phyloP scores from a whole-genome alignment of 768 basidiomycete genomes.

The Pisolithus orientalis region DNA sequence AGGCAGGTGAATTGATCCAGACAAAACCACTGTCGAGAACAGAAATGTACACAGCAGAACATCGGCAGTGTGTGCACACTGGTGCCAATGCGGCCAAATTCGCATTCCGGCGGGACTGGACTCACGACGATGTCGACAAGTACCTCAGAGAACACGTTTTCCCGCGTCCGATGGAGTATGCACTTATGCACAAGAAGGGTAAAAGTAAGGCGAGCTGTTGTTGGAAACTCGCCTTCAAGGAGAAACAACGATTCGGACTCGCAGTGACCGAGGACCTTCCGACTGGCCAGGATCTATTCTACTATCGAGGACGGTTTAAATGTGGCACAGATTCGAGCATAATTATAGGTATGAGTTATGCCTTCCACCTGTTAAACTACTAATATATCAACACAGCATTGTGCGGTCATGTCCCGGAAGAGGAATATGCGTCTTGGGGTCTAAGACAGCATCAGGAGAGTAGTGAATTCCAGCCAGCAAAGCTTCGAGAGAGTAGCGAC shows the following conservation, averaged over 20 bases:
- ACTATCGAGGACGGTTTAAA: background rate
- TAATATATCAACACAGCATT: background rate
- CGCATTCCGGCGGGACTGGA: background rate
- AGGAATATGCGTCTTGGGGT: slow-evolving; percentile 1
- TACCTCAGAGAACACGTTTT: background rate
- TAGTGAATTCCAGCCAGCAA: too few species aligned
- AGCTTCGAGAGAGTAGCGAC: too few species aligned
- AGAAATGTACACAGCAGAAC: background rate
- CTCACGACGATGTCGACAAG: background rate
- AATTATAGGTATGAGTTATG: background rate
- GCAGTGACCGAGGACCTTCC: background rate
- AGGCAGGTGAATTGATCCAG: background rate
- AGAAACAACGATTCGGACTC: background rate
- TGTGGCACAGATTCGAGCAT: background rate
- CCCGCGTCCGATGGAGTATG: background rate
- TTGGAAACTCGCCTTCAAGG: slow-evolving; percentile 2
- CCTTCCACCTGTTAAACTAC: background rate
- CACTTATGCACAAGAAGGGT: background rate
- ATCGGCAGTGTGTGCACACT: background rate
- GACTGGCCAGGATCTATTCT: background rate
- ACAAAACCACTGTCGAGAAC: background rate
- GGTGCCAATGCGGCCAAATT: background rate
- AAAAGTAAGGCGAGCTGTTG: background rate
- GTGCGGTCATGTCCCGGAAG: background rate
- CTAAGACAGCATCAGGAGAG: background rate